Base-by-base conservation (phyloP, 83 land plant species). In the Larix sibirica region DNA sequence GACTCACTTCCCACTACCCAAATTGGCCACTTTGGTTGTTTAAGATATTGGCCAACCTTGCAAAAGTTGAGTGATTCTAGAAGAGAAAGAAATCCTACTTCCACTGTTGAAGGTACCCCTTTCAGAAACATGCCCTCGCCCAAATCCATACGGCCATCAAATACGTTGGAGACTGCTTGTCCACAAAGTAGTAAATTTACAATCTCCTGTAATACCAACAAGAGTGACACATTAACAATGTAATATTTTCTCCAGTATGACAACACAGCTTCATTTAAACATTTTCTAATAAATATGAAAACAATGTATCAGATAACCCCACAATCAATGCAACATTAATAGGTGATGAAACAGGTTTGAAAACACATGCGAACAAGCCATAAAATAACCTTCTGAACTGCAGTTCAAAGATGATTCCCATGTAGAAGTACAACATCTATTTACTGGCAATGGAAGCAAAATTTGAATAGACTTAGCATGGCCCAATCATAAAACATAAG, bases 1-100 rank as follows among this genome's bases (percentile, higher is more conserved):
- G 98, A 95, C 71, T 97, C 99, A 84, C 98, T 97, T 38, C 99
- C 99, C 33, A 97, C 90, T 14, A 97, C 99, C 98, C 99, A 97
- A 62, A 97, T 97, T 3, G 99, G 98, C 94, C 95, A 95, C 86
- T 84, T 90, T 23, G 99, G 99, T 82, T 91, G 82, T 87, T 97
- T 97, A 74, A 96, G 84, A 84, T 86, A 36, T 83, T 93, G 95
- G 28, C 99, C 99, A 14, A 96, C 98, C 75, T 96, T 96, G 87
- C 97, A 97, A 80, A 92, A 88, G 79, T 93, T 92, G 68, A 96
- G 96, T 36, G 94, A 93, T 79, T 97, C 98, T 33, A 97, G 81
- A n/a, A 94, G 87, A 28, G 96, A 91, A 24, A 97, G 94, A 78
- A 97, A 97, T 24, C 99, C 99, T 44, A 97, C 97, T 83, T 97